Base-by-base conservation (phyloP, 2,329 filamentous ascomycete species). In the Aspergillus pseudoglaucus region DNA sequence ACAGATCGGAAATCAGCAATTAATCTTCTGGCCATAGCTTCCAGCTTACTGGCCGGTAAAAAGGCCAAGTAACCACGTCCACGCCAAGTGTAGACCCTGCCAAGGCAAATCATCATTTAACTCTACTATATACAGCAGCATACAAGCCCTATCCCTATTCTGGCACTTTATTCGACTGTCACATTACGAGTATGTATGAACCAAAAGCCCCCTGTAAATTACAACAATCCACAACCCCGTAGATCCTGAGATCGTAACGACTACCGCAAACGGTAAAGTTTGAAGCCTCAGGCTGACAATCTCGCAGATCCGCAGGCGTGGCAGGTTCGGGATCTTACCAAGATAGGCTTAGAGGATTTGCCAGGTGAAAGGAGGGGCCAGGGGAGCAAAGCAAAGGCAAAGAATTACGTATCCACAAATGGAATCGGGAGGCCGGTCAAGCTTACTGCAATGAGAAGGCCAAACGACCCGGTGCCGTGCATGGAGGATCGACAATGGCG, bases 21-120 rank as follows among this genome's bases (percentile, higher is more conserved):
- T 58, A 60, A 57, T 18, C 53, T 45, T 53, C 52, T 61, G 60
- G 61, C 52, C 60, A 62, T 59, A 64, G 61, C 61, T 64, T 47
- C 48, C 35, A 22, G 17, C 12, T 17, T 33, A 35, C 33, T 35
- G 33, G 14, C 15, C 14, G 14, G 33, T 35, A 9, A 35, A n/a
- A n/a, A n/a, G 32, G 33, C 14, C 33, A n/a, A 35, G 33, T 35
- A 15, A 10, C 15, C 37, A 39, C 15, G 37, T 17, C 10, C 17
- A 39, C 15, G 10, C 37, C 15, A 18, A 12, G 10, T 18, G 37
- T 18, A 18, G 17, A 39, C 37, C 17, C 37, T 39, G 37, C 37
- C 32, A 41, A 44, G 35, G 42, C 38, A 42, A 44, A 47, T 44
- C 39, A 38, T 44, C 40, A 44, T 38, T 38, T 20, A 17, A 49